Base-by-base conservation (phyloP, 208 protist species). In the Leishmania amazonensis region DNA sequence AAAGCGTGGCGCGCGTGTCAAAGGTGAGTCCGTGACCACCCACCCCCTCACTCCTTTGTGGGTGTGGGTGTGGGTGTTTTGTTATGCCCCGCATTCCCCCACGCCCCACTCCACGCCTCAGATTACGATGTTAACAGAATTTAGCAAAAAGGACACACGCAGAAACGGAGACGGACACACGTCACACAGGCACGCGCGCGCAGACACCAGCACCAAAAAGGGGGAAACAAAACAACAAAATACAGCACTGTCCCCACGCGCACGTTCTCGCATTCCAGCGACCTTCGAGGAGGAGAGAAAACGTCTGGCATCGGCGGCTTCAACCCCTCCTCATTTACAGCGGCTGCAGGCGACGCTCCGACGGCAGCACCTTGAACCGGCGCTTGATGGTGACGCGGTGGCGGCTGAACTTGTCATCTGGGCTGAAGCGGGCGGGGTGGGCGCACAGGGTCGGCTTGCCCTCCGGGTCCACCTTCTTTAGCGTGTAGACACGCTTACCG, bases 401-500 rank as follows among this genome's bases (percentile, higher is more conserved):
- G 38, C 95, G 91, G 82, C 92, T 97, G 86, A 94, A 98, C 81
- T 96, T 97, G 85, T 99, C 96, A 78, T 98, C 94, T 15, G 97
- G 97, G 83, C 96, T 98, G 85, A 99, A 99, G 74, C 96, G 90
- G 24, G 96, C 96, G 57, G 96, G 96, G 80, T 99, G 96, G 57
- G 97, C 95, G 79, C 94, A 97, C 74, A 97, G 89, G 40, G 97
- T 98, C 9, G 96, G 92, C 75, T 96, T 96, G 49, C 91, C 94
- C 64, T 97, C 93, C 24, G 92, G 91, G 83, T 97, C 94, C 38
- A 97, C 83, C 89, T 98, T 98, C 87, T 98, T 97, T 35, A 98
- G 87, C 78, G 96, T 98, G 90, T 98, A 98, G 42, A 96, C 93
- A 21, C 95, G 89, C 89, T 96, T 98, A 71, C 95, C 95, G 72